Evolutionary conservation across 371 early-diverging fungal species (phyloP).

Genomic region (Aphelidium insulamus): DNA sequence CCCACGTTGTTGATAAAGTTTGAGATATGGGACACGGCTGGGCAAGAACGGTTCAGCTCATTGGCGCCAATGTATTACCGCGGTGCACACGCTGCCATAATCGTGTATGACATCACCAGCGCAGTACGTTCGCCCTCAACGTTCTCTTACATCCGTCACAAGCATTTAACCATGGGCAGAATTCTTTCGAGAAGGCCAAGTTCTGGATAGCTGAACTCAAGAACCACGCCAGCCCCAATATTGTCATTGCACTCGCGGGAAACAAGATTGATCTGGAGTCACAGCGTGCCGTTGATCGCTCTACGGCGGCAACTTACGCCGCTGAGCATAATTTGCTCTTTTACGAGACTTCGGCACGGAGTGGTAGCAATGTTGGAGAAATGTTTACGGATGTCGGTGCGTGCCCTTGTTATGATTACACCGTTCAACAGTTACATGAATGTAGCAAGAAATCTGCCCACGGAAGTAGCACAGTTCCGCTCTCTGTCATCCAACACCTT

Average conservation of each 20-base stretch:
- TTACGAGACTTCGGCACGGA: constrained; percentile 83
- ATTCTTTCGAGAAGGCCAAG: no score
- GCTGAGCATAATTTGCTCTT: constrained; percentile 64
- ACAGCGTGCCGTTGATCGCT: constrained; percentile 37
- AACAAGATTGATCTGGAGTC: constrained; percentile 76
- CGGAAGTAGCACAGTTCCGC: no score
- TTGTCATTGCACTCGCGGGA: constrained; percentile 90
- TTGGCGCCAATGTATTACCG: constrained; percentile 43
- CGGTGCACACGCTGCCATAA: constrained; percentile 9
- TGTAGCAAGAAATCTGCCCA: no score
- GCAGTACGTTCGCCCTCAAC: no score
- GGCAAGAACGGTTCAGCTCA: constrained; percentile 39
- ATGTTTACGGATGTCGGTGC: constrained; percentile 61
- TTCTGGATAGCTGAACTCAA: constrained; percentile 95
- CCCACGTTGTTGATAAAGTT: constrained; percentile 4
- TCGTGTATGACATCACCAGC: constrained; percentile 16
- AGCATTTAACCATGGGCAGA: no score
- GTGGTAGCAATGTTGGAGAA: constrained; percentile 63
- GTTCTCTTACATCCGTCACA: no score
- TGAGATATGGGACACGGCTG: constrained; percentile 33
- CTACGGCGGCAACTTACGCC: constrained; percentile 71
- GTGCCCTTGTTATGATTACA: no score
- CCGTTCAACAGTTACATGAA: no score
- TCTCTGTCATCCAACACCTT: no score
- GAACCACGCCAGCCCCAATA: constrained; percentile 82